Evolutionary conservation across 2,329 filamentous ascomycete genomes (phyloP).

Genomic region (Botrytis hyacinthi): DNA sequence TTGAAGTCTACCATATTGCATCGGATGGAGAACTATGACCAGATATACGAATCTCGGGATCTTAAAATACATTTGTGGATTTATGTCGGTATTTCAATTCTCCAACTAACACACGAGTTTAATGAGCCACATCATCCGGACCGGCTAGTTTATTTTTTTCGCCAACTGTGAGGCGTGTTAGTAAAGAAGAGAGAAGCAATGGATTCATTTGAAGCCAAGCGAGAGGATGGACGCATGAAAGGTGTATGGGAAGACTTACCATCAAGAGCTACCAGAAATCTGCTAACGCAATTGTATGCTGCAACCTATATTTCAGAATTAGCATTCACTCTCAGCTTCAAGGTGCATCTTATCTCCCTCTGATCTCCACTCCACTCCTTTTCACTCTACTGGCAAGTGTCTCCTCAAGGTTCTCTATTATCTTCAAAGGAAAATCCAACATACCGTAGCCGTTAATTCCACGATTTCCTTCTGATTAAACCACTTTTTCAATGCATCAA

Average conservation of each 20-base stretch:
- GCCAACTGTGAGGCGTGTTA: conserved; percentile 30
- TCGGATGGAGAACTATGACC: not conserved
- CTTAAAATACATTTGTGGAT: not conserved
- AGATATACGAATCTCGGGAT: not conserved
- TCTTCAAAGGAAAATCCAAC: conserved; percentile 20
- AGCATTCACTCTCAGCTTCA: not conserved
- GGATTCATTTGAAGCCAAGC: not conserved
- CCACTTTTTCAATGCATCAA: conserved; percentile 56
- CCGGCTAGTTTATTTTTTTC: conserved; percentile 35
- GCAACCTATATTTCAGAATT: conserved; percentile 49
- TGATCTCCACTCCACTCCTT: not conserved
- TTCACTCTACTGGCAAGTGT: not conserved
- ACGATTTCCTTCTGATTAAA: conserved; percentile 74
- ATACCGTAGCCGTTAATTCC: conserved; percentile 69
- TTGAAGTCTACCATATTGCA: not conserved
- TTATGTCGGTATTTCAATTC: not conserved
- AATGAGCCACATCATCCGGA: conserved; percentile 23
- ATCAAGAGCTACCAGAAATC: conserved; percentile 79
- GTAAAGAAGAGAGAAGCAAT: not conserved
- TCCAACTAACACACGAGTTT: not conserved
- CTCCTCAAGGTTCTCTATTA: not conserved
- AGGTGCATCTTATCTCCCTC: not conserved
- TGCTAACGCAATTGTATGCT: conserved; percentile 81
- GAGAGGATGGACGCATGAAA: not conserved
- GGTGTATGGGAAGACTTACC: conserved; percentile 47